Percentiles rank a stretch among this genome's conserved stretches.
phyloP scores from a whole-genome alignment of 2,329 filamentous ascomycete species.

The Fusarium stilboides region DNA sequence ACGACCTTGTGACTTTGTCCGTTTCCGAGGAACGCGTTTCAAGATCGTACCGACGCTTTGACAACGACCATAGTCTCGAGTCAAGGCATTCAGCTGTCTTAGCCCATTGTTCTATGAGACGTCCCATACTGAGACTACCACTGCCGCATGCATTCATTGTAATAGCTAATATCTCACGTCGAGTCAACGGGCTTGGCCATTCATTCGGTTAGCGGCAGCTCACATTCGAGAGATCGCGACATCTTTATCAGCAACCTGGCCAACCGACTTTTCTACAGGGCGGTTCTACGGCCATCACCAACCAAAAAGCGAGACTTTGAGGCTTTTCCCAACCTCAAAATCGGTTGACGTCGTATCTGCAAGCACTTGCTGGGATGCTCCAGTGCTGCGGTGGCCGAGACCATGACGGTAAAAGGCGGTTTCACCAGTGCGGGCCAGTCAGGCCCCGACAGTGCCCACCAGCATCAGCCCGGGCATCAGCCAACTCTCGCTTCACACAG shows the following conservation, averaged over 20 bases:
- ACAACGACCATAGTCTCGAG: constrained; percentile 18
- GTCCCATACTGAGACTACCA: constrained; percentile 33
- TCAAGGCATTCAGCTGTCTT: constrained; percentile 38
- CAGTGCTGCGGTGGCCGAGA: constrained; percentile 43
- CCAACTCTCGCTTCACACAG: constrained; percentile 31
- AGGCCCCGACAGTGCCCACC: constrained; percentile 42
- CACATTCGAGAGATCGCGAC: neutral
- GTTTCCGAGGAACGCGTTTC: constrained; percentile 37
- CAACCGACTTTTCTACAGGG: neutral
- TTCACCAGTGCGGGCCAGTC: constrained; percentile 50
- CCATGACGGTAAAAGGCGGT: constrained; percentile 51
- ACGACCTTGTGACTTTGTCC: constrained; percentile 24
- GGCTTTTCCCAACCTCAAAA: constrained; percentile 7
- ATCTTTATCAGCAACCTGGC: neutral
- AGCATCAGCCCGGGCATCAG: constrained; percentile 19
- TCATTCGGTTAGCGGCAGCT: constrained; percentile 6
- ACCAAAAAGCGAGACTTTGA: neutral
- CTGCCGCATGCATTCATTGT: constrained; percentile 34
- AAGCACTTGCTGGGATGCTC: constrained; percentile 49
- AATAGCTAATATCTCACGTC: constrained; percentile 31
- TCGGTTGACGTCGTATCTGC: constrained; percentile 40
- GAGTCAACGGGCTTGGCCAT: constrained; percentile 11
- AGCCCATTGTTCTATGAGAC: constrained; percentile 34
- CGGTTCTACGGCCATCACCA: neutral
- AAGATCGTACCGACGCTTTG: constrained; percentile 28